Conservation (phyloP, 257 asterid genomes). For the Hygrophila difformis region DNA sequence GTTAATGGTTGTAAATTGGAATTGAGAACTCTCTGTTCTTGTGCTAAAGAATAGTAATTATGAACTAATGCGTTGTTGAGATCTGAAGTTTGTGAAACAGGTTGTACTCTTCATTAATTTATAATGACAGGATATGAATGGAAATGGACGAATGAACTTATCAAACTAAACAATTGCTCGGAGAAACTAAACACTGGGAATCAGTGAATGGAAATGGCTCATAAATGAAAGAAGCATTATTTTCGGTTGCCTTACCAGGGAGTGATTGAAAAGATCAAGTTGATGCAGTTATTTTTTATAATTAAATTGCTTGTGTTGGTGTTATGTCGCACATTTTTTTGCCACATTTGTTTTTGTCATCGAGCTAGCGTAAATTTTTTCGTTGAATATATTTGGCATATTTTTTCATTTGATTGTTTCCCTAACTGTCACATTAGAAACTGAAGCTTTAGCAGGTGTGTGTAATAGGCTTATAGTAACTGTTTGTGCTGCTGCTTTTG, state of each 20-base stretch:
- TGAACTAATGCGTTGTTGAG: slow-evolving; percentile 50
- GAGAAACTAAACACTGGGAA: slow-evolving; percentile 12
- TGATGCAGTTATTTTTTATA: slow-evolving; percentile 5
- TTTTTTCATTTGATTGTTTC: too few species aligned
- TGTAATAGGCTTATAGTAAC: too few species aligned
- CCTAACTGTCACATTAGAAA: too few species aligned
- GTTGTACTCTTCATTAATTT: slow-evolving; percentile 31
- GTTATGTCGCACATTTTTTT: background rate
- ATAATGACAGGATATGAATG: slow-evolving; percentile 19
- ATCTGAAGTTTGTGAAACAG: slow-evolving; percentile 51
- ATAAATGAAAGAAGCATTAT: slow-evolving; percentile 19
- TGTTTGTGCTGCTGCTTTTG: too few species aligned
- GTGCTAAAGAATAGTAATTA: slow-evolving; percentile 11
- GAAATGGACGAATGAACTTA: slow-evolving; percentile 15
- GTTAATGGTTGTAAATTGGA: slow-evolving; percentile 22
- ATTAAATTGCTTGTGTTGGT: background rate
- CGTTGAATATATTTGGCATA: too few species aligned
- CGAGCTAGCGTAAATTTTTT: too few species aligned
- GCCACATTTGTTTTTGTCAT: too few species aligned
- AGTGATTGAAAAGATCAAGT: slow-evolving; percentile 18
- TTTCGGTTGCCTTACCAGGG: slow-evolving; percentile 5
- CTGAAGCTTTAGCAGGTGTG: too few species aligned
- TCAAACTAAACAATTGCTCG: slow-evolving; percentile 15
- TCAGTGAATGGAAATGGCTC: slow-evolving; percentile 29
- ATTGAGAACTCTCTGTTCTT: slow-evolving; percentile 7